A percentile compares a stretch with the other conserved stretches of the same genome.
Conservation (phyloP, 108 stramenopile genomes). For the Nannochloropsis granulata region DNA sequence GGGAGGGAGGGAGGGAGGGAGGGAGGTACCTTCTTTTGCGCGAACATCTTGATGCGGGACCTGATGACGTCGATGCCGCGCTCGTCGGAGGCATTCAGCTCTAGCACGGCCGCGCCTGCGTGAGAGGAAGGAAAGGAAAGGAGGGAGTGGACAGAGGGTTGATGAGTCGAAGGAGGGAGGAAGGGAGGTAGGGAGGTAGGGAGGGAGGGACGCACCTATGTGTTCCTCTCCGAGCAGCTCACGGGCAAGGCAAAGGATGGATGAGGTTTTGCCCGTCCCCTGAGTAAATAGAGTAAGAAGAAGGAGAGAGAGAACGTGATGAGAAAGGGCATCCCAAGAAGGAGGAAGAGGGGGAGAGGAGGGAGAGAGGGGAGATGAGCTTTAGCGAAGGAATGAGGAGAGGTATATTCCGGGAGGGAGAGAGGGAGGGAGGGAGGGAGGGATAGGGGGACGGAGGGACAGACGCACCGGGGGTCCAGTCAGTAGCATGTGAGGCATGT, state of each 20-base stretch:
- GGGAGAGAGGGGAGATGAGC: background rate
- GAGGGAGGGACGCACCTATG: background rate
- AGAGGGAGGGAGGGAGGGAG: background rate
- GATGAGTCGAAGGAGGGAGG: background rate
- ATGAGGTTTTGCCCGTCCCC: slow-evolving; percentile 30
- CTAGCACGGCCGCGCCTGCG: slow-evolving; percentile 40
- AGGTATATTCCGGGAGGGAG: background rate
- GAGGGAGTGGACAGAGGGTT: background rate
- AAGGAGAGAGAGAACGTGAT: background rate
- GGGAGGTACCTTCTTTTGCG: slow-evolving; percentile 67
- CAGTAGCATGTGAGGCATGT: slow-evolving; percentile 91
- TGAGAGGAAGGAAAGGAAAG: no score
- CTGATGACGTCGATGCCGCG: slow-evolving; percentile 91
- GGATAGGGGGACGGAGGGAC: slow-evolving; percentile 13
- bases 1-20: background rate
- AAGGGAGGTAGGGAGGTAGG: background rate
- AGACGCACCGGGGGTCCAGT: slow-evolving; percentile 74
- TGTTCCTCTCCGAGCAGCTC: slow-evolving; percentile 20
- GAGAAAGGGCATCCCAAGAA: background rate
- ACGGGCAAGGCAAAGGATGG: slow-evolving; percentile 12
- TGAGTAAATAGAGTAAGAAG: background rate
- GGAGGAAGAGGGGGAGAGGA: no score
- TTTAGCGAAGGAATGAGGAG: background rate
- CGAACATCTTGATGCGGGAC: slow-evolving; percentile 94
- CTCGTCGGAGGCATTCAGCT: slow-evolving; percentile 92